Evolutionary conservation across 176 grass and related monocot species (phyloP), one percentile per base, ranked within the genome.

Genomic region (Calamus simplicifolius): DNA sequence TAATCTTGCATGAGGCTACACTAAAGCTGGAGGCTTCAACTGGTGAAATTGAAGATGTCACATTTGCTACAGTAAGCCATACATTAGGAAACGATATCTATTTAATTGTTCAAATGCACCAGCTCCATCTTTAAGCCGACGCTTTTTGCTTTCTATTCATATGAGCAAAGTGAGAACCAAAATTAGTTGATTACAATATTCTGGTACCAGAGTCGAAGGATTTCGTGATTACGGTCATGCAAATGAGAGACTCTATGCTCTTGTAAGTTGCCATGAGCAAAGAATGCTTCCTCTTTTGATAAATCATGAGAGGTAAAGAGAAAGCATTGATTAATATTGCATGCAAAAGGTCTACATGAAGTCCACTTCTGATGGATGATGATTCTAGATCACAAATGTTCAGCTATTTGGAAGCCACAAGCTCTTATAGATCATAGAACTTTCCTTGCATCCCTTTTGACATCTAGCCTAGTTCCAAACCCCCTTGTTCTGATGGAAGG

Each of bases 1-100:
- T 89, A 67, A 72, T 65, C 49, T 82, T 91, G 81, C 84, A 91
- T n/a, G 92, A 88, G 75, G 75, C 79, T 80, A 73, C 87, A 68
- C 79, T 97, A 79, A 72, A 88, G 71, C 77, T 97, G 73, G 87
- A 97, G 80, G 75, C 84, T 80, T 79, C 91, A 74, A 87, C 91
- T 65, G 92, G 92, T 53, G 85, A 97, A 54, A 81, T 97, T 54
- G 92, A 97, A 88, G 87, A 97, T 85, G 63, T 29, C 54, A 31
- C 87, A 67, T 90, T 84, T 67, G 75, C 81, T 21, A 88, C 88
- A 18, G 52, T 91, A 54, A 76, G 78, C 16, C 84, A 80, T 54
- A 67, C 80, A 25, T 77, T 78, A 26, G 79, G 69, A 69, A 61
- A 74, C 35, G 80, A 73, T 72, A 72, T 79, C 3, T 80, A 55